Base-by-base conservation (phyloP, 2,329 filamentous ascomycete genomes). In the Cercospora nicotianae region DNA sequence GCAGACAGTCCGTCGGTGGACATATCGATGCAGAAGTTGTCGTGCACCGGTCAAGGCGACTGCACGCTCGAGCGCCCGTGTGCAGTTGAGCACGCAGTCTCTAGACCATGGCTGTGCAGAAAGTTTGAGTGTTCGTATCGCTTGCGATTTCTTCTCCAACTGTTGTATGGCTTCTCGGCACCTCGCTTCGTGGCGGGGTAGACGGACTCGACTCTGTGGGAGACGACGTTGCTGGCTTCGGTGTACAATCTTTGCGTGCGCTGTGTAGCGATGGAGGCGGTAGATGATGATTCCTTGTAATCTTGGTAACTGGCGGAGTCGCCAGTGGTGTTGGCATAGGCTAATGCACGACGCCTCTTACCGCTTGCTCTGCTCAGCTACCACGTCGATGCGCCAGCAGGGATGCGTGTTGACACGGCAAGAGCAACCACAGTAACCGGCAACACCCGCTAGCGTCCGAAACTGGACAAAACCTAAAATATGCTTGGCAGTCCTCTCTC, bases 1-100 rank as follows among this genome's bases (percentile, higher is more conserved):
- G 90, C 85, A 72, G 90, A 90, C 75, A 91, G 84, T 66, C 72
- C 69, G 45, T 72, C 67, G 65, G 71, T 69, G 39, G 75, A 75
- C 75, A 77, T 78, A 64, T 69, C 48, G 48, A 39, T 42, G 28
- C 28, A n/a, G 39, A 20, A 18, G 28, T 12, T 53, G 60, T 53
- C 28, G 45, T 28, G 23, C 20, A 26, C 18, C 28, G 13, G 26
- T 57, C 23, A 18, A 57, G 23, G n/a, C 23, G 23, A 31, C 28
- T 30, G 53, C 23, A 12, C 53, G 16, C 53, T 31, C 26, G 3
- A 7, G 53, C 53, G 53, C 53, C 20, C 53, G 36, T 20, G 31
- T 61, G 36, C 36, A 36, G 9, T 30, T 31, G 23, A 30, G 23
- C 33, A 20, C 33, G 33, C 59, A 39, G 59, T 18, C 18, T n/a